Evolutionary conservation across 768 basidiomycete genomes (phyloP), one percentile per base, ranked within the genome.

Genomic region (Tulasnella sp.): DNA sequence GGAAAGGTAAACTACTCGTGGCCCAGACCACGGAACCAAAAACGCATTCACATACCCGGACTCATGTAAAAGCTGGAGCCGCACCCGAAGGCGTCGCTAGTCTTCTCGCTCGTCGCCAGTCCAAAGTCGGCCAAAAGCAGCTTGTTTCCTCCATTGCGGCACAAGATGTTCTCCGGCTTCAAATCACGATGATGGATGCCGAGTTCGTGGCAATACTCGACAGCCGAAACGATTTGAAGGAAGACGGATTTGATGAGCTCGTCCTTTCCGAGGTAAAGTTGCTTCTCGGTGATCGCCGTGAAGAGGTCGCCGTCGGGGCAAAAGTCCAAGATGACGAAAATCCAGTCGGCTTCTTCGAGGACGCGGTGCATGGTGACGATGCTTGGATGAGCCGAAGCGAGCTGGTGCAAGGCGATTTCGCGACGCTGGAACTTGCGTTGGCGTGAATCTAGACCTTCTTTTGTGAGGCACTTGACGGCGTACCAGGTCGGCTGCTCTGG

Each of bases 131-230:
- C 97, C 81, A 99, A 90, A 75, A 94, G 92, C 76, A 98, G 90
- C 75, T 90, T 88, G 81, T 89, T 87, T 73, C 96, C 96, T 81
- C 84, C 83, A n/a, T 83, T 81, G 27, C 83, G 84, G 80, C 86
- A 86, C 48, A 88, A 82, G 72, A 87, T 87, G 82, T 87, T 98
- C 87, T 99, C 97, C 6, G 97, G 97, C 88, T 99, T 99, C 84
- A 99, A 87, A 85, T 99, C 97, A 71, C 97, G 94, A 85, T 99
- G 97, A 87, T 94, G 97, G 83, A 99, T 95, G 71, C 94, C 94
- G 73, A 94, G 87, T 27, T 90, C 90, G 85, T 99, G 97, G 85
- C 95, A 96, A 85, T 96, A 93, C 82, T 95, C 93, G 83, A 98
- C 93, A 8, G 95, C 94, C 83, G 97, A 95, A 82, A 98, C 88